Evolutionary conservation across 2,329 filamentous ascomycete species (phyloP), one percentile per base, ranked within the genome.

Genomic region (Cladosporium sp.): DNA sequence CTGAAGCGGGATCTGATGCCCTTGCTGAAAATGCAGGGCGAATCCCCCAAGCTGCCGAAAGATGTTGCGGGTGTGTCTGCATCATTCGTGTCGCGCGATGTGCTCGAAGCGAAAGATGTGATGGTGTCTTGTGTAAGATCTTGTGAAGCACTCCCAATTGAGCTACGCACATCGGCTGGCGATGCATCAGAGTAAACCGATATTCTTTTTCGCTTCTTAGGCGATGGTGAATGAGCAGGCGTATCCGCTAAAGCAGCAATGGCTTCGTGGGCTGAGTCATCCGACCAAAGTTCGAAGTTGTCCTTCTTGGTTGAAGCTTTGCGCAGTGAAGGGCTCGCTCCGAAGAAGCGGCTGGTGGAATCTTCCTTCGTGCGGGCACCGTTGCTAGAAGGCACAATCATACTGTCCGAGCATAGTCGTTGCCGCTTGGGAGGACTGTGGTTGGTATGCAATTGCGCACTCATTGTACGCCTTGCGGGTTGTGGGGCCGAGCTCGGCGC

Each of bases 231-330:
- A 22, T 55, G 25, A 15, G 58, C 43, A 30, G 59, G 45, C 11
- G 61, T 60, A 9, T 66, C 64, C 14, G 64, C 61, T 3, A 65
- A 52, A 43, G 74, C 73, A 12, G 71, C 72, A 63, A 77, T 71
- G 7, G 74, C 77, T 20, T 78, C 75, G 20, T 75, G 74, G 6
- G 77, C 67, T 5, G 77, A 79, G 55, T 80, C 78, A 61, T 80
- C 78, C 3, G 78, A 80, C 67, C 72, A 79, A 1, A 80, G 65
- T 20, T 78, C 73, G 59, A 80, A 76, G 14, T 78, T 74, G 1
- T 73, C 69, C 14, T 67, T 66, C 17, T 70, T 69, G 34, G 63
- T 67, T 11, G 73, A 74, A 34, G 64, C 64, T 40, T 68, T 70
- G 22, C 75, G 72, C 15, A 56, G 9, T 6, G 54, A 56, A 19